A percentile compares a stretch with the other conserved stretches of the same genome.
phyloP scores from a whole-genome alignment of 1,284 basidiomycete genomes.

The Microbotryum violaceum region DNA sequence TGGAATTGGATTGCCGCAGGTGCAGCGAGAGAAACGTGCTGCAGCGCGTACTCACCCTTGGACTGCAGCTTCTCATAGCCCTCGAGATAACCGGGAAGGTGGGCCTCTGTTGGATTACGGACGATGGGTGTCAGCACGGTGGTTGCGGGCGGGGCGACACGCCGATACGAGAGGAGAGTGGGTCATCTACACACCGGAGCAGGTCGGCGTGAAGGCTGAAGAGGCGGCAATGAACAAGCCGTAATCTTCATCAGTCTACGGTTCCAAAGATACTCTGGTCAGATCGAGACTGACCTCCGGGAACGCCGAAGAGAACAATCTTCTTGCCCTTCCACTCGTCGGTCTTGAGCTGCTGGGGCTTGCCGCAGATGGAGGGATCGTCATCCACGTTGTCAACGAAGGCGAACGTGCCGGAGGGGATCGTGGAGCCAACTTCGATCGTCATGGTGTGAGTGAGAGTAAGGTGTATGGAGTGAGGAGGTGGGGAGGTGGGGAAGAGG shows the following conservation, averaged over 20 bases:
- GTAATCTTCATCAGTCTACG: background rate
- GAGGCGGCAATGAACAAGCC: conserved; percentile 34
- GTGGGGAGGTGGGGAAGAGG: background rate
- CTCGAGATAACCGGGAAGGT: conserved; percentile 61
- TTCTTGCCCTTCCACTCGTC: conserved; percentile 75
- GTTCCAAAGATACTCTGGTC: background rate
- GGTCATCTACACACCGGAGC: conserved; percentile 27
- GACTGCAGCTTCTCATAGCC: conserved; percentile 60
- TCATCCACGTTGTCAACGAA: conserved; percentile 65
- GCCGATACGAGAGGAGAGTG: conserved; percentile 4
- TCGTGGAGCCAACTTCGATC: conserved; percentile 57
- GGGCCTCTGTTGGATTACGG: conserved; percentile 41
- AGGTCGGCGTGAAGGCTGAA: conserved; percentile 36
- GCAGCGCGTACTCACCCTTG: conserved; percentile 56
- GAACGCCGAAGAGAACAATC: conserved; percentile 66
- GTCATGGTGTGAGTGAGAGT: conserved; percentile 5
- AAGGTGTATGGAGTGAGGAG: background rate
- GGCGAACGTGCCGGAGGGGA: conserved; percentile 51
- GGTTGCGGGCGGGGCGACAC: background rate
- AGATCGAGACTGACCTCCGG: conserved; percentile 47
- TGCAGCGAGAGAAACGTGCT: no score
- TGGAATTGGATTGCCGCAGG: no score
- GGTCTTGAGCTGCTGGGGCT: conserved; percentile 46
- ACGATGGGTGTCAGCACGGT: conserved; percentile 61
- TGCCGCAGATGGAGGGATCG: conserved; percentile 42